Percentiles rank a stretch among this genome's conserved stretches.
phyloP scores from a whole-genome alignment of 805 yeast genomes.

The Candida glaebosa region DNA sequence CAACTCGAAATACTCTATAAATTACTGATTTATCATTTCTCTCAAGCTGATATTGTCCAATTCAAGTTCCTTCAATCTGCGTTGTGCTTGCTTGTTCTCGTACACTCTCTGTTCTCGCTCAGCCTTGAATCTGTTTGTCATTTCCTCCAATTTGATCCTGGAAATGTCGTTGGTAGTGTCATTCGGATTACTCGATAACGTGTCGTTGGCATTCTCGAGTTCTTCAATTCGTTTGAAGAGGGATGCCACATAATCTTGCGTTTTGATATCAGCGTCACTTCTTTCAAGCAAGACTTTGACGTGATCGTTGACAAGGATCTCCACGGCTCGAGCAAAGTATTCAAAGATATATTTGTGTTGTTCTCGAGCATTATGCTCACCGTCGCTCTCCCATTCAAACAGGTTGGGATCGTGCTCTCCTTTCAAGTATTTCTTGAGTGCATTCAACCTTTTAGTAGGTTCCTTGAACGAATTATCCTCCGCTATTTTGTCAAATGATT shows the following conservation, averaged over 20 bases:
- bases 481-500: conserved; percentile 49
- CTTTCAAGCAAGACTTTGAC: conserved; percentile 37
- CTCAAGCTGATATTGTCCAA: conserved; percentile 45
- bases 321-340: conserved; percentile 59
- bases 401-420: conserved; percentile 2
- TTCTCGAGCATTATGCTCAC: conserved; percentile 23
- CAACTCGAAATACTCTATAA: neutral
- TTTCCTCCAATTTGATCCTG: conserved; percentile 54
- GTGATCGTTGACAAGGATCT: conserved; percentile 56
- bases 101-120: conserved; percentile 68
- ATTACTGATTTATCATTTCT: conserved; percentile 7
- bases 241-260: conserved; percentile 20
- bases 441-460: conserved; percentile 46
- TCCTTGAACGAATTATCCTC: conserved; percentile 59
- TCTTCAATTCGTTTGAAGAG: conserved; percentile 25
- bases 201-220: conserved; percentile 19
- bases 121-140: conserved; percentile 62
- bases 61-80: conserved; percentile 52
- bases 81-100: conserved; percentile 55
- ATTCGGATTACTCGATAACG: conserved; percentile 5
- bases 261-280: conserved; percentile 14
- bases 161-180: conserved; percentile 12
- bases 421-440: conserved; percentile 3
- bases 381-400: conserved; percentile 10
- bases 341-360: conserved; percentile 46